phyloP scores from a whole-genome alignment of 441 rosid species.

The Euphorbia schlechtendalii region DNA sequence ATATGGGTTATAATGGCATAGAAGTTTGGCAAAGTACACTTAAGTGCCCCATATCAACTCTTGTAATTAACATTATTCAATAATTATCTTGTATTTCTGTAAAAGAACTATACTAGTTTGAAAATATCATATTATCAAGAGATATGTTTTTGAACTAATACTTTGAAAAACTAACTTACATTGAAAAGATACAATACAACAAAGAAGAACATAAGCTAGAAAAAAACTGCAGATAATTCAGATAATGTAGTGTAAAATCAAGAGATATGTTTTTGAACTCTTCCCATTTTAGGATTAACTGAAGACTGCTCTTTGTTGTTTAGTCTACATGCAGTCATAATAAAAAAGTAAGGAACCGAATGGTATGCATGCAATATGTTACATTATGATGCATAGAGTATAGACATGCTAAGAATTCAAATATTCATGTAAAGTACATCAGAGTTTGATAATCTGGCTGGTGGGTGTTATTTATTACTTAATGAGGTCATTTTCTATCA shows the following conservation, averaged over 20 bases:
- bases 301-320: neutral
- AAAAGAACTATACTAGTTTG: neutral
- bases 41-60: neutral
- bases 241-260: too few species aligned
- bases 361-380: neutral
- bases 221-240: too few species aligned
- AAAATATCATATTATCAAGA: neutral
- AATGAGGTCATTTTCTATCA: neutral
- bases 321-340: neutral
- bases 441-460: neutral
- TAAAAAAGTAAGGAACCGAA: neutral
- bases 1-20: neutral
- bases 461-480: neutral
- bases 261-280: neutral
- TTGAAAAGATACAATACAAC: neutral
- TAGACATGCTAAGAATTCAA: neutral
- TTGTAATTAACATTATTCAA: neutral
- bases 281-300: neutral
- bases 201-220: too few species aligned
- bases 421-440: neutral
- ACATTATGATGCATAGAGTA: neutral
- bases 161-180: neutral
- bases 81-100: neutral
- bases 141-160: too few species aligned
- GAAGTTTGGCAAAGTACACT: neutral